Evolutionary conservation across 345 rosid genomes (phyloP).

Genomic region (Camelina laxa): DNA sequence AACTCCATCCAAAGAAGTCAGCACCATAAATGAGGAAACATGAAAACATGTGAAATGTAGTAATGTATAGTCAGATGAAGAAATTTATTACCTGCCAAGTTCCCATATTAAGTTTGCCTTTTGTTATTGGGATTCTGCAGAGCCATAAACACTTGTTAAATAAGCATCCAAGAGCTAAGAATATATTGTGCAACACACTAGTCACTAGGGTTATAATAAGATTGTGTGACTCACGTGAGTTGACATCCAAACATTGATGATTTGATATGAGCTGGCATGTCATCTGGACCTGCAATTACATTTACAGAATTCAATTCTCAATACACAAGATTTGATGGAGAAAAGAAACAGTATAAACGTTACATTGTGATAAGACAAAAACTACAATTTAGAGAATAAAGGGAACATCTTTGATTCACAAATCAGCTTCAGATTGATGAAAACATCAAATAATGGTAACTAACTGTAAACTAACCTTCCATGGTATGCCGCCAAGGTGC

Average conservation of each 20-base stretch:
- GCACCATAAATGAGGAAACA: conserved; percentile 20
- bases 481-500: conserved; percentile 97
- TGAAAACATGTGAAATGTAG: conserved; percentile 18
- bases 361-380: neutral
- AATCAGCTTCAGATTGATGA: neutral
- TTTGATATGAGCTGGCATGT: conserved; percentile 97
- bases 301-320: conserved; percentile 21
- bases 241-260: conserved; percentile 93
- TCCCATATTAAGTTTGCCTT: conserved; percentile 91
- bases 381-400: neutral
- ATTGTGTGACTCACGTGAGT: conserved; percentile 63
- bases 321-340: neutral
- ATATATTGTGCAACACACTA: neutral
- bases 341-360: neutral
- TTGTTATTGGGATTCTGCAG: conserved; percentile 80
- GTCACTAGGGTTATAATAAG: neutral
- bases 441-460: neutral
- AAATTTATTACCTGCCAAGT: conserved; percentile 80
- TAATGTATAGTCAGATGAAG: conserved; percentile 17
- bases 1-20: conserved; percentile 10
- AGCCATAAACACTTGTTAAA: conserved; percentile 12
- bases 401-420: neutral
- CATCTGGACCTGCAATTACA: conserved; percentile 80
- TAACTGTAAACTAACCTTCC: conserved; percentile 60
- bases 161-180: conserved; percentile 2